A percentile compares a stretch with the other conserved stretches of the same genome.
phyloP scores from a whole-genome alignment of 2,329 filamentous ascomycete genomes.

The Plectosphaerella sp. region DNA sequence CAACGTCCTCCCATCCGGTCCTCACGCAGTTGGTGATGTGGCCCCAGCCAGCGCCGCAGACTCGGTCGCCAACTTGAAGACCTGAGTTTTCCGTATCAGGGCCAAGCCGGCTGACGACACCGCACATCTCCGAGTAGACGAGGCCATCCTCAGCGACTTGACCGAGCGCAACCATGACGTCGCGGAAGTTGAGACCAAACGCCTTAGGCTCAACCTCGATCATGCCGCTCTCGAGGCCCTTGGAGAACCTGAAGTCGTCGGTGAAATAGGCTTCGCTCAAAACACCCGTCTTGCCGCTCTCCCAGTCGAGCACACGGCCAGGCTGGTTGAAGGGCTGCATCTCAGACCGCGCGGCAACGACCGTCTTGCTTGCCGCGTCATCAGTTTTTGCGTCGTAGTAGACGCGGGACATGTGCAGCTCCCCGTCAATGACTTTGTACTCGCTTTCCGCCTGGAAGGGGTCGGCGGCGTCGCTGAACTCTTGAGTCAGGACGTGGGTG shows the following conservation, averaged over 20 bases:
- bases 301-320: conserved; percentile 10
- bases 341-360: conserved; percentile 20
- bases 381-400: neutral
- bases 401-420: too few species aligned
- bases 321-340: conserved; percentile 10
- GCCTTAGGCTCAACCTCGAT: conserved; percentile 20
- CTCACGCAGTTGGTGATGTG: conserved; percentile 3
- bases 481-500: too few species aligned
- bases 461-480: neutral
- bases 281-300: neutral
- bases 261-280: conserved; percentile 3
- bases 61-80: conserved; percentile 8
- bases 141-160: conserved; percentile 10
- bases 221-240: conserved; percentile 8
- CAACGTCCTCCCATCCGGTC: conserved; percentile 5
- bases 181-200: conserved; percentile 7
- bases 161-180: conserved; percentile 16
- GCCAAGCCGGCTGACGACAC: conserved; percentile 22
- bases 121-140: conserved; percentile 20
- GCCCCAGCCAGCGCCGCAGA: conserved; percentile 5
- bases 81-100: conserved; percentile 12
- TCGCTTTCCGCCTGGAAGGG: neutral
- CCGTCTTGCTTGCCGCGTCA: conserved; percentile 15
- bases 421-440: neutral
- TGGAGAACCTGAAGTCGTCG: neutral